Base-by-base conservation (phyloP, 139 green algal genomes). In the Astrephomene gubernaculifera region DNA sequence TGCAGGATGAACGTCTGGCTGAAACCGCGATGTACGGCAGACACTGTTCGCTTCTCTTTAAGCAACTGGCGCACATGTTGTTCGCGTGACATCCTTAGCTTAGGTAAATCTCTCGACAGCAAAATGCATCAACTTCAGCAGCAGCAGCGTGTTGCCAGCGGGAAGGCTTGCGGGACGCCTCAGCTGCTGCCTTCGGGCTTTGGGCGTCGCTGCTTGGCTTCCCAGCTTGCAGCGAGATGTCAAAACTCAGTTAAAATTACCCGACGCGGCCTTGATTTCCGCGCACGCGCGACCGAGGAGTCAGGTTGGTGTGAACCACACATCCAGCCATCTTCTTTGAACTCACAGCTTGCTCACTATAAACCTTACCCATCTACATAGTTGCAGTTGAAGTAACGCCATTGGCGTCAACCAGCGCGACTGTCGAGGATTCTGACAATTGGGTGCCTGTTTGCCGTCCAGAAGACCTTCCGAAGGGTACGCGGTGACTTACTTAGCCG, bases 391-490 rank as follows among this genome's bases (percentile, higher is more conserved):
- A 86, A 35, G 67, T 86, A 36, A 69, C 60, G 52, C 80, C 80
- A n/a, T 3, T 86, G 24, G 64, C 79, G 1, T 70, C 65, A 21
- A 49, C 67, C 4, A 60, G 33, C 64, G 78, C 67, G 2, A 3
- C 44, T 63, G 44, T 45, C 0, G 53, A 53, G 25, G 69, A 75
- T 5, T 53, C 61, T 25, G 88, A 85, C n/a, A 52, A 61, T 35
- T 98, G 93, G 89, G 89, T 97, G 49, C 94, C 95, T 12, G 93
- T 97, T 2, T 90, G 93, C 63, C 90, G 83, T 19, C 95, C 95
- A 24, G 95, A 98, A 88, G 95, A 98, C 43, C 85, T 98, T 33
- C 95, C 95, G 4, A 98, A 98, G 83, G 95, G 94, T 96, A 19
- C 6, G 61, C 12, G n/a, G n/a, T n/a, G n/a, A n/a, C n/a, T n/a